Evolutionary conservation across 495 filamentous ascomycete genomes (phyloP), one percentile per base, ranked within the genome.

Genomic region (Penicillium odoratum): DNA sequence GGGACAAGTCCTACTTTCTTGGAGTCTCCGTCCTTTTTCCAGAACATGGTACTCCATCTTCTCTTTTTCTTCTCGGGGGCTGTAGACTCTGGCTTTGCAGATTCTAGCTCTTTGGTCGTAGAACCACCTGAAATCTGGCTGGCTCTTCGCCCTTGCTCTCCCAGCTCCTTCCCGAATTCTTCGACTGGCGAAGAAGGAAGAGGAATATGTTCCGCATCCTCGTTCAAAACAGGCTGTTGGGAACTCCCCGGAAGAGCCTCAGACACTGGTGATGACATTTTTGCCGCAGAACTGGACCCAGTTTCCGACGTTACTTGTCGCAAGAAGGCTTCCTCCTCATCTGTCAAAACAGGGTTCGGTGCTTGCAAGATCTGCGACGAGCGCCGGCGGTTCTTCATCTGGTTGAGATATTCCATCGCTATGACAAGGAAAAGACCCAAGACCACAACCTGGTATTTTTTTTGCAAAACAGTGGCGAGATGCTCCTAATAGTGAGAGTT

Each of bases 321-420:
- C 18, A 87, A 63, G 59, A 83, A 86, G 25, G 73, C 71, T 63
- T 86, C 84, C 50, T 86, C 84, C 55, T 81, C 78, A 21, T 76
- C 64, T 8, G 72, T 80, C 9, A 87, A 62, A 10, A 85, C 76
- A 9, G 80, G 83, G 33, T 76, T 70, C 10, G 75, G 73, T 15
- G 70, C 54, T n/a, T 62, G 69, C 52, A 46, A 30, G 62, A 69
- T 60, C 54, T 65, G 60, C 18, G 70, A 66, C 38, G 66, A 57
- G 38, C 67, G 60, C 49, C 59, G 62, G 51, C 71, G 60, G 66
- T 66, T 64, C 65, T 74, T 63, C 46, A 70, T 60, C 56, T 74
- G 62, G 43, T 63, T 75, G 31, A 82, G 63, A 53, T 80, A 78
- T 49, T 78, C 69, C 70, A 81, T 76, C 2, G 55, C 36, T 48